Base-by-base conservation (phyloP, 495 filamentous ascomycete genomes). In the Neurospora sp. region DNA sequence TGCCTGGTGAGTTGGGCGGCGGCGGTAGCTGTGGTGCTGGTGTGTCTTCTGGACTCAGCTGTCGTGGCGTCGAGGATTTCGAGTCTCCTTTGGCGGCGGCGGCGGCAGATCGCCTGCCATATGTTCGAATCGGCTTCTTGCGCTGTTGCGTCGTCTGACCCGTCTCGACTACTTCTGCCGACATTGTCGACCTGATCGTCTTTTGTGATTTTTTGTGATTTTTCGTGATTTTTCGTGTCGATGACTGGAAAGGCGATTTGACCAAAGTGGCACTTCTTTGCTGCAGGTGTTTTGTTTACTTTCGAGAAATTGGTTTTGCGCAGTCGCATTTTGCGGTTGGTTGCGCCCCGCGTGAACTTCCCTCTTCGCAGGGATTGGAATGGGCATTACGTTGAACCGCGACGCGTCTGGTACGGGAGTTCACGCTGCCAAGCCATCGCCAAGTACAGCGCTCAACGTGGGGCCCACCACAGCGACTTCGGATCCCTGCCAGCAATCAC, bases 91-190 rank as follows among this genome's bases (percentile, higher is more conserved):
- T 72, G 35, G 71, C 31, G 31, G 31, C 38, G 69, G 12, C 4
- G 69, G 31, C 20, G 37, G 18, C 70, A 74, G 80, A 70, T 12
- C 81, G 82, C 27, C 82, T 82, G 47, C 84, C 77, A 69, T 86
- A 86, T 4, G 84, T 86, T 69, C 83, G 82, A 18, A 84, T 71
- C 0, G 80, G 82, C 40, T 80, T 78, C 73, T 81, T 84, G 68
- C 75, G 71, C 44, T 27, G 69, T 39, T 41, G 74, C 5, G 76
- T 42, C 12, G 45, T 37, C 5, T 8, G 44, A 22, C 1, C 16
- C 53, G 53, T 8, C 37, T 4, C 35, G 12, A 71, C n/a, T 38
- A 31, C 9, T 22, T 39, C 53, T 37, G 27, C 22, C 27, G 53
- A 65, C 53, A 65, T 65, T 65, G 27, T 65, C 27, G 53, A 65